Conservation (phyloP, 768 basidiomycete species). For the Austroboletus festivus region DNA sequence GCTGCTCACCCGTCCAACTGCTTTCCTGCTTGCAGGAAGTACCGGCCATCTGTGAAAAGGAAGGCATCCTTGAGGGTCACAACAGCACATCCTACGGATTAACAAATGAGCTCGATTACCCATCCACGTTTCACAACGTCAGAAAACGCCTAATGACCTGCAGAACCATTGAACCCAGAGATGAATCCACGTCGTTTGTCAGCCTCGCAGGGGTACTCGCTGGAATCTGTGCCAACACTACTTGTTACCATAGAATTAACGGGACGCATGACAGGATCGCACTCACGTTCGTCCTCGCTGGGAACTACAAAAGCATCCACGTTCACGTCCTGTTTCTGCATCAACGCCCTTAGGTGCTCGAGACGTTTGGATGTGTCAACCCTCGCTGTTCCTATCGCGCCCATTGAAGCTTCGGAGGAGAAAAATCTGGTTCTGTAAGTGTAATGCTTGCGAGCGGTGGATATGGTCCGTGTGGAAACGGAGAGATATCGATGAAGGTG, state of each 20-base stretch:
- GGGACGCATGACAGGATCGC: not conserved
- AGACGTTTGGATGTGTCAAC: conserved; percentile 67
- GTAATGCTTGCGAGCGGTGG: not conserved
- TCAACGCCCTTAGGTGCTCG: conserved; percentile 60
- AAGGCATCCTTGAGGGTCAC: conserved; percentile 68
- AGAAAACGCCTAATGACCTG: conserved; percentile 48
- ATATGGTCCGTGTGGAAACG: conserved; percentile 7
- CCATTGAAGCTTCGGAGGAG: conserved; percentile 34
- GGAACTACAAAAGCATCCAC: conserved; percentile 81
- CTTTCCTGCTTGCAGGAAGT: conserved; percentile 88
- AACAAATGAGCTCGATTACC: conserved; percentile 3
- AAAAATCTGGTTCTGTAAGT: conserved; percentile 5
- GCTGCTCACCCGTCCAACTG: conserved; percentile 74
- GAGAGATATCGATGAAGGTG: conserved; percentile 23
- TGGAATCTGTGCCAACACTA: conserved; percentile 56
- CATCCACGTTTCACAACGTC: not conserved
- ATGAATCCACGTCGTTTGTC: conserved; percentile 86
- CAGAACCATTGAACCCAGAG: conserved; percentile 92
- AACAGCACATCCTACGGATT: conserved; percentile 65
- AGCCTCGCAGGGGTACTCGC: conserved; percentile 84
- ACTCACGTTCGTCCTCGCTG: conserved; percentile 90
- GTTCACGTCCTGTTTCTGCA: conserved; percentile 51
- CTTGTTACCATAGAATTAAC: not conserved
- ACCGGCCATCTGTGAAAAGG: conserved; percentile 94
- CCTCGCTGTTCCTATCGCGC: conserved; percentile 34